Evolutionary conservation across 768 basidiomycete genomes (phyloP), one percentile per base, ranked within the genome.

Genomic region (Kwoniella bestiolae): DNA sequence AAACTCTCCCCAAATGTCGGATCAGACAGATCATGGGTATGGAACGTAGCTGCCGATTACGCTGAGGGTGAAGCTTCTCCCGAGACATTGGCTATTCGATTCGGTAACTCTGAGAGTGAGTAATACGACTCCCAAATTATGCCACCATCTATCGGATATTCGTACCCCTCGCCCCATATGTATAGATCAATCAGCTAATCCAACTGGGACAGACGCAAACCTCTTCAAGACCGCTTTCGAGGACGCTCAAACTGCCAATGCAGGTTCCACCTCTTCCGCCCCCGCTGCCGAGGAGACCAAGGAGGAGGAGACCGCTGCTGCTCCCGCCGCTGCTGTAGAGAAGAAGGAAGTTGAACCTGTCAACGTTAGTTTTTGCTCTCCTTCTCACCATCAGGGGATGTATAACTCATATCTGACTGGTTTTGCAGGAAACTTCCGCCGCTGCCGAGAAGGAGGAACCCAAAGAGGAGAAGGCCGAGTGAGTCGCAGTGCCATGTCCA

Each of bases 21-120:
- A 56, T 98, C 94, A 56, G 96, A 99, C 85, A 87, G 96, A 83
- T 95, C 93, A 75, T 98, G 96, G 96, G 94, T 99, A 34, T 98
- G 91, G 90, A 95, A 96, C 82, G 94, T 95, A 57, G 86, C 88
- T 57, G 95, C 95, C 28, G 96, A 99, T 82, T 94, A 91, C 80
- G 88, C 95, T 58, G 96, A 99, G 80, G 84, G 86, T 58, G 92
- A 91, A 50, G 87, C 95, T 25, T 90, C 92, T 49, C 81, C 94
- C 23, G 96, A 98, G 84, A 99, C 96, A 26, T 88, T 99, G 67
- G 96, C 96, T 56, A 96, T 99, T 80, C 91, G 96, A 61, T 98
- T 99, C 75, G 95, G 92, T 70, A 99, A 96, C 83, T 84, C 92
- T 62, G 94, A 98, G 18, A 92, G 94, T 95, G 72, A 83, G 92